Conservation (phyloP, 192 early-diverging fungal species). For the Ambispora gerdemannii region DNA sequence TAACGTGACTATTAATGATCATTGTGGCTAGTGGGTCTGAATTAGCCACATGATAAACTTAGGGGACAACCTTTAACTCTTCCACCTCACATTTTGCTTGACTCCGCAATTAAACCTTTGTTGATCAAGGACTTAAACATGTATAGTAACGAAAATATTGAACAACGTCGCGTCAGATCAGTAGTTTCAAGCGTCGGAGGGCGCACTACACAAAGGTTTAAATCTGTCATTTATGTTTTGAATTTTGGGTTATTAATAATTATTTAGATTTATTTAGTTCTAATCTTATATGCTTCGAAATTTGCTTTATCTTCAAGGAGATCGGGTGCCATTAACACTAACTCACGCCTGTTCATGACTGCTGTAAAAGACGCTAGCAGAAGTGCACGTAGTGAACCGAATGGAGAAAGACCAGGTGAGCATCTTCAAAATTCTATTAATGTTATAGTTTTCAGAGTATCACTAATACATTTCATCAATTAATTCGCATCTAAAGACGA, state of each 20-base stretch:
- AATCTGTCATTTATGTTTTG: neutral
- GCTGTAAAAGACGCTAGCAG: slow-evolving; percentile 30
- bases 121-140: no score
- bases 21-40: no score
- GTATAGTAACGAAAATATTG: slow-evolving; percentile 14
- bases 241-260: no score
- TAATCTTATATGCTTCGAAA: neutral
- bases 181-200: slow-evolving; percentile 11
- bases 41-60: no score
- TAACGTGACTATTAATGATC: no score
- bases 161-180: slow-evolving; percentile 21
- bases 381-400: neutral
- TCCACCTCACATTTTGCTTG: no score
- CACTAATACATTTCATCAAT: neutral
- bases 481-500: neutral
- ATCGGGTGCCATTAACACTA: neutral
- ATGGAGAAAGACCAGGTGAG: slow-evolving; percentile 1
- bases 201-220: slow-evolving; percentile 20
- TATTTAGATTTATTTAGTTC: no score
- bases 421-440: neutral
- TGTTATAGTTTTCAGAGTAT: neutral
- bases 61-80: no score
- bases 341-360: slow-evolving; percentile 25
- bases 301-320: neutral
- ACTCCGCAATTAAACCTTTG: no score